Base-by-base conservation (phyloP, 75 land plant genomes). In the Cryptomeria japonica region DNA sequence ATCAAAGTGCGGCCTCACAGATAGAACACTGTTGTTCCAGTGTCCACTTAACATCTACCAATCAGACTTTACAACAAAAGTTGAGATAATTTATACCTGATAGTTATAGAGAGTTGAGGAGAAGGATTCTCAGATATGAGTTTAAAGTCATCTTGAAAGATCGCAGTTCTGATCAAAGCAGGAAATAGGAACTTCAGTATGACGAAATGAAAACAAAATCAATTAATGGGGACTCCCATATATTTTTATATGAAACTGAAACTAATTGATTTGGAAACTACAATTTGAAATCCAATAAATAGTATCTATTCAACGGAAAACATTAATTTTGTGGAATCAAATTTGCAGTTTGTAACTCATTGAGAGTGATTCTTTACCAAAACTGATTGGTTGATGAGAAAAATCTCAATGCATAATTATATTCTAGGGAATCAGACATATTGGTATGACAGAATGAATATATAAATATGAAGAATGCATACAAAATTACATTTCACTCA, bases 81-180 rank as follows among this genome's bases (percentile, higher is more conserved):
- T 68, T 22, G 11, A 68, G n/a, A 14, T n/a, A 84, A n/a, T 12
- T 22, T 49, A 84, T 84, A 94, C 99, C 96, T 92, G 86, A 96
- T 90, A 85, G 92, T 93, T 70, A 98, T 91, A 37, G 78, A 80
- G 76, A 94, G 86, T 88, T 95, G 94, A 46, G 93, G 79, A 28
- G 87, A 88, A 85, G 94, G 89, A 37, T 94, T 83, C 51, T 95
- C 97, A 19, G 95, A 91, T 34, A 95, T 88, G 86, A 98, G 80
- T 70, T 92, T 91, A 86, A 95, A 93, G 56, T 98, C 99, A 13
- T 96, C 98, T 92, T 95, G 95, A 89, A 98, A 96, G 82, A 96
- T 98, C 8, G 99, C 92, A 87, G 91, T 88, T 91, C 99, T 97
- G 88, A 53, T 86, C 4, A 87, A 55, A 41, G 25, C 32, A 3